A percentile compares a stretch with the other conserved stretches of the same genome.
phyloP scores from a whole-genome alignment of 345 rosid species.

The Pistacia atlantica region DNA sequence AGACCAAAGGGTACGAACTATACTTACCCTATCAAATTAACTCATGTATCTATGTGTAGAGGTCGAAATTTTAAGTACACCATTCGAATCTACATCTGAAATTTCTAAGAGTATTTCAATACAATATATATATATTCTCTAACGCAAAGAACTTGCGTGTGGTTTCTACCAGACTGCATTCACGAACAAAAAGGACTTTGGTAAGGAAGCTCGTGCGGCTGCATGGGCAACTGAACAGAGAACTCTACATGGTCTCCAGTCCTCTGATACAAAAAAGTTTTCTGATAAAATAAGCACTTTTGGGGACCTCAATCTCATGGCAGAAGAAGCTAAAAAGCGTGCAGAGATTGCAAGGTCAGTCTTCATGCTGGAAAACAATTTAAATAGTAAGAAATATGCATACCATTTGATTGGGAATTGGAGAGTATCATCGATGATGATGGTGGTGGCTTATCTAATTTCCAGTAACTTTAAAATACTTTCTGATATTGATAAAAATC shows the following conservation, averaged over 20 bases:
- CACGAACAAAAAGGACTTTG: constrained; percentile 44
- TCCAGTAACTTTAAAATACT: no score
- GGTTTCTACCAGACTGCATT: constrained; percentile 40
- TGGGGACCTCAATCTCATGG: constrained; percentile 41
- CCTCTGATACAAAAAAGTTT: constrained; percentile 13
- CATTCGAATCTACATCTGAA: no score
- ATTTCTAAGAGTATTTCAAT: no score
- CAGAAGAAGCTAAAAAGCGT: constrained; percentile 55
- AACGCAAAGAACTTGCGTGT: neutral
- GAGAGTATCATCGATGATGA: no score
- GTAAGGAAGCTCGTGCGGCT: constrained; percentile 45
- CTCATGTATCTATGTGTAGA: no score
- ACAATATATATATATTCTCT: neutral
- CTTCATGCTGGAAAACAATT: neutral
- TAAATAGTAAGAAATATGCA: no score
- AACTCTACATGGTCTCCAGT: constrained; percentile 45
- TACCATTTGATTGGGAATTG: no score
- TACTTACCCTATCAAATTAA: no score
- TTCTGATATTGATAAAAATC: no score
- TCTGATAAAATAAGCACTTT: constrained; percentile 28
- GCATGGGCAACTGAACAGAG: constrained; percentile 51
- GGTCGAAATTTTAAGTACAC: no score
- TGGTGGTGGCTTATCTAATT: no score
- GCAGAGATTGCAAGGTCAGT: constrained; percentile 43
- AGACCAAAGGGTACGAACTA: constrained; percentile 28